Evolutionary conservation across 768 basidiomycete species (phyloP).

Genomic region (Leccinellum rugosiceps): DNA sequence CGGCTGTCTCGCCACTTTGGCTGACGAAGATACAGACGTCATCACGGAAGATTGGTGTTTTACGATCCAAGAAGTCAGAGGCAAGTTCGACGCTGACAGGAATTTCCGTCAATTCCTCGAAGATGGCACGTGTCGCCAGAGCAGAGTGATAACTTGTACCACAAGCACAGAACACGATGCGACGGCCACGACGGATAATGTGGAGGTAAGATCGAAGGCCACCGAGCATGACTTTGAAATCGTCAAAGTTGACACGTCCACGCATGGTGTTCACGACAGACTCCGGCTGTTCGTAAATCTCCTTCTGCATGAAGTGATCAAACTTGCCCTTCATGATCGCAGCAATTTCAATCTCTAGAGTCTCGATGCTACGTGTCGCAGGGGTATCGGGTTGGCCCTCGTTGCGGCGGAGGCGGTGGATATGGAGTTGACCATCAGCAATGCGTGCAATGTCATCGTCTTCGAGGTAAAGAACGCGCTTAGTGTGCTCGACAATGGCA

Average conservation of each 20-base stretch:
- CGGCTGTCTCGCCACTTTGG: slow-evolving; percentile 98
- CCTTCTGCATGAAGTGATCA: slow-evolving; percentile 99
- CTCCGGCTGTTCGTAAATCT: slow-evolving; percentile 98
- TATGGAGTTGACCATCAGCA: slow-evolving; percentile 94
- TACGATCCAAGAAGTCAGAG: slow-evolving; percentile 97
- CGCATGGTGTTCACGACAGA: slow-evolving; percentile 99
- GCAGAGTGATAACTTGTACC: slow-evolving; percentile 98
- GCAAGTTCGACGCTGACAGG: slow-evolving; percentile 96
- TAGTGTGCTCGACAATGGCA: slow-evolving; percentile 97
- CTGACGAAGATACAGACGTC: slow-evolving; percentile 95
- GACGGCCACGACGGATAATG: slow-evolving; percentile 90
- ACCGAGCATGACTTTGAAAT: slow-evolving; percentile 86
- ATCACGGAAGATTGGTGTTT: slow-evolving; percentile 99
- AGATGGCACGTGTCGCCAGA: slow-evolving; percentile 93
- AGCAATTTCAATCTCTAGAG: slow-evolving; percentile 97
- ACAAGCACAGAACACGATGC: slow-evolving; percentile 97
- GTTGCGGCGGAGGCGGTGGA: slow-evolving; percentile 93
- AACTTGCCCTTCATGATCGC: slow-evolving; percentile 99
- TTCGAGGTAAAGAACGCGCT: slow-evolving; percentile 96
- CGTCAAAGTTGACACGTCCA: slow-evolving; percentile 98
- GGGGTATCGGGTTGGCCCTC: slow-evolving; percentile 61
- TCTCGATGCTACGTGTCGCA: slow-evolving; percentile 89
- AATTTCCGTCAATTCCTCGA: slow-evolving; percentile 98
- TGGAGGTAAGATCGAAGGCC: slow-evolving; percentile 93
- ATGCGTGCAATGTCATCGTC: slow-evolving; percentile 99